Conservation (phyloP, 495 filamentous ascomycete genomes). For the Tuber microsphaerosporum region DNA sequence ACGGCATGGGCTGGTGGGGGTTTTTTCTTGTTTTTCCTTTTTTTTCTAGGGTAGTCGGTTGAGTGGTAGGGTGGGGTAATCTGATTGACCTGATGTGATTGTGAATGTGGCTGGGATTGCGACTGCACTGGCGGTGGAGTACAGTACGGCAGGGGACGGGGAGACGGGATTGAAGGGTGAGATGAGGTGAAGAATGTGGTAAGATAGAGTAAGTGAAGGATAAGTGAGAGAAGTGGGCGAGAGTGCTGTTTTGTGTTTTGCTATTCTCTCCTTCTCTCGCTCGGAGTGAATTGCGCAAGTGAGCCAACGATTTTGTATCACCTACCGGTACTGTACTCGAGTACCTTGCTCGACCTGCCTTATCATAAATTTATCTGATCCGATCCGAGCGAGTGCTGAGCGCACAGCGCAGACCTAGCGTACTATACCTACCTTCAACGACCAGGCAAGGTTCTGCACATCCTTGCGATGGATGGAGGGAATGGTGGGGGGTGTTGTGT, state of each 20-base stretch:
- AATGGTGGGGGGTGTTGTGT: background rate
- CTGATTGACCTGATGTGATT: slow-evolving; percentile 2
- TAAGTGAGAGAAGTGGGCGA: too few species aligned
- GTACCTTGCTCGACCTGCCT: background rate
- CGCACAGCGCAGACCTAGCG: background rate
- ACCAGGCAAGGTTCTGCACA: background rate
- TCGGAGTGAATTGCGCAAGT: background rate
- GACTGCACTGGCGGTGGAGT: background rate
- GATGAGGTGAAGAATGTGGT: background rate
- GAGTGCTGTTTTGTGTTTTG: too few species aligned
- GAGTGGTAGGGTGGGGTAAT: background rate
- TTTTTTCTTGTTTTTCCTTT: background rate
- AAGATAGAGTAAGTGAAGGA: background rate
- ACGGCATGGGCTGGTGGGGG: background rate
- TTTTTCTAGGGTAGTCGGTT: background rate
- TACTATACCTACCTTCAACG: background rate
- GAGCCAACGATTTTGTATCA: background rate
- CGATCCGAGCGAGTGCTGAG: background rate
- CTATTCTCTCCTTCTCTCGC: background rate
- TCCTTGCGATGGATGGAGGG: background rate
- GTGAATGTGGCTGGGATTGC: background rate
- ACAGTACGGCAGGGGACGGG: background rate
- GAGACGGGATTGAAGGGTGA: background rate
- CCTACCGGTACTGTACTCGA: background rate
- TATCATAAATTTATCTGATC: slow-evolving; percentile 6